Evolutionary conservation across 768 basidiomycete genomes (phyloP).

Genomic region (Calocybe gangraenosa): DNA sequence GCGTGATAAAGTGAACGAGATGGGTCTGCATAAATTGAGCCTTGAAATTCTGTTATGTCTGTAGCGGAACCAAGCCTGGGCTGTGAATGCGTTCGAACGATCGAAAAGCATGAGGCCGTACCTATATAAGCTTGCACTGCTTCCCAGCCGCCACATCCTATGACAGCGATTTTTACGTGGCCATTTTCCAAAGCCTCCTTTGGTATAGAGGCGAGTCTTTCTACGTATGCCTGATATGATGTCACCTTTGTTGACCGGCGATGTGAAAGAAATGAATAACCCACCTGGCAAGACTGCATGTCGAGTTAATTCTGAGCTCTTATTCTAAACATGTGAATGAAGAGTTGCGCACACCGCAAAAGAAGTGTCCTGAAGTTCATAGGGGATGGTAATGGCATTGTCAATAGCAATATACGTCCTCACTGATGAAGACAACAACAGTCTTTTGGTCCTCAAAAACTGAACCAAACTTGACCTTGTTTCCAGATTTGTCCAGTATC

Average conservation of each 20-base stretch:
- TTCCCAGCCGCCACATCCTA: conserved; percentile 60
- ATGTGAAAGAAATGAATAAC: neutral
- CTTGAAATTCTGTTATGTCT: conserved; percentile 44
- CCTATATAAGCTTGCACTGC: conserved; percentile 48
- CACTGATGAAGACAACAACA: conserved; percentile 63
- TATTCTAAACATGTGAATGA: neutral
- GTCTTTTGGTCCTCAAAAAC: conserved; percentile 47
- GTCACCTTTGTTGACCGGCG: neutral
- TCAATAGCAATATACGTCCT: conserved; percentile 8
- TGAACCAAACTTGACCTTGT: conserved; percentile 46
- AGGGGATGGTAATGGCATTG: neutral
- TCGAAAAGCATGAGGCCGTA: conserved; percentile 19
- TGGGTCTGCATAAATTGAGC: conserved; percentile 63
- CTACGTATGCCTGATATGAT: conserved; percentile 39
- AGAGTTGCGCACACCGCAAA: conserved; percentile 49
- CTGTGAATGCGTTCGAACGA: too few species aligned
- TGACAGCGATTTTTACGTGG: conserved; percentile 37
- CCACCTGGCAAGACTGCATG: conserved; percentile 39
- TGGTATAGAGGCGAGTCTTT: conserved; percentile 39
- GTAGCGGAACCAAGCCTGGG: neutral
- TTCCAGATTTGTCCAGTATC: conserved; percentile 43
- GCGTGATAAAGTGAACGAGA: conserved; percentile 50
- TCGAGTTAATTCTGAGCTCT: neutral
- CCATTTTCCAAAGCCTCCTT: conserved; percentile 36
- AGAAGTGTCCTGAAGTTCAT: conserved; percentile 52